These are phyloP conservation scores for Boletus sp. DNA, from an alignment of 768 basidiomycete genomes.

Conservation along the genomic window DNA sequence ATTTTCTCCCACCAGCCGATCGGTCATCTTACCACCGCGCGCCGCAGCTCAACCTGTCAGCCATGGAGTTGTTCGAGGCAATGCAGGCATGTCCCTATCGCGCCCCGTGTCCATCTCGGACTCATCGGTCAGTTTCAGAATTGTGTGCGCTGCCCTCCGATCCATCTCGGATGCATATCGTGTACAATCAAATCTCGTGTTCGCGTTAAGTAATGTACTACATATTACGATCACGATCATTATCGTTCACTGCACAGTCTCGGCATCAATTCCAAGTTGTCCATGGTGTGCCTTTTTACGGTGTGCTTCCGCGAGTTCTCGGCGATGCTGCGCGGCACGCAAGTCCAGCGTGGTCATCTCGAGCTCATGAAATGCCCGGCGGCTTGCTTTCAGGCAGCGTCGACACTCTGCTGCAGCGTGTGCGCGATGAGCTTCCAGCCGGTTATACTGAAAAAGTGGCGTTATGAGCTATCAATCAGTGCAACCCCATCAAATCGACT, in stretches of 20 bases:
- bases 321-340: slow-evolving; percentile 54
- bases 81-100: slow-evolving; percentile 57
- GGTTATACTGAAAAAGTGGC: slow-evolving; percentile 24
- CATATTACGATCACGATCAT: slow-evolving; percentile 27
- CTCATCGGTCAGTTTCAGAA: slow-evolving; percentile 39
- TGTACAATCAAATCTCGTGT: slow-evolving; percentile 64
- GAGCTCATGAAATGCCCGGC: slow-evolving; percentile 59
- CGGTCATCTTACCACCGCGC: slow-evolving; percentile 12
- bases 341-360: slow-evolving; percentile 61
- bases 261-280: slow-evolving; percentile 56
- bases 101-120: background rate
- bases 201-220: slow-evolving; percentile 18
- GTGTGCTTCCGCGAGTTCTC: slow-evolving; percentile 56
- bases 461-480: slow-evolving; percentile 5
- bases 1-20: background rate
- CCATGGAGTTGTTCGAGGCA: slow-evolving; percentile 59
- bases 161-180: slow-evolving; percentile 62
- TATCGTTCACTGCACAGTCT: slow-evolving; percentile 18
- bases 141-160: slow-evolving; percentile 64
- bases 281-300: slow-evolving; percentile 62
- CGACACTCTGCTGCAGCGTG: slow-evolving; percentile 41
- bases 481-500: slow-evolving; percentile 5
- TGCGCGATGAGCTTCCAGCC: slow-evolving; percentile 39
- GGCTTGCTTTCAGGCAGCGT: slow-evolving; percentile 39
- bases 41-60: slow-evolving; percentile 58